phyloP scores from a whole-genome alignment of 192 early-diverging fungal genomes.

The Coemansia sp. region DNA sequence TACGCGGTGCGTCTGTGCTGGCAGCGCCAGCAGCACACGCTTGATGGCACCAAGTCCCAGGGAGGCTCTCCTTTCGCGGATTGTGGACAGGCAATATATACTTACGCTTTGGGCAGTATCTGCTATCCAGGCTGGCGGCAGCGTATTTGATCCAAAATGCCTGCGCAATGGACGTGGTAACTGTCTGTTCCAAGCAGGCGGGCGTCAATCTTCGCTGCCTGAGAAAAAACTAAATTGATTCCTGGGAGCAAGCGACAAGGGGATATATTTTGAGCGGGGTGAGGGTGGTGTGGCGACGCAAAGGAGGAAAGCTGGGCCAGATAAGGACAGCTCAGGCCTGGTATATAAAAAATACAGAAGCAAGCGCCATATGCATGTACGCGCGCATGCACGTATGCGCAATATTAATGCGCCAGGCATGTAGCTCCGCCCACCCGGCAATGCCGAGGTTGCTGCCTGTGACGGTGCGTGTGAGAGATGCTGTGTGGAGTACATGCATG shows the following conservation, averaged over 20 bases:
- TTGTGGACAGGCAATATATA: background rate
- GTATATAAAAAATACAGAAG: constrained; percentile 2
- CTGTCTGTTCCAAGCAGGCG: background rate
- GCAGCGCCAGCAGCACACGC: no score
- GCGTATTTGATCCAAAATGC: background rate
- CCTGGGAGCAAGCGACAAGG: background rate
- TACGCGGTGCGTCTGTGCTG: background rate
- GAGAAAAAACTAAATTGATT: background rate
- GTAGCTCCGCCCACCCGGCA: constrained; percentile 3
- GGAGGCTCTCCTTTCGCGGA: background rate
- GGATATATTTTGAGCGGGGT: background rate
- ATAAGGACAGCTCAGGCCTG: background rate
- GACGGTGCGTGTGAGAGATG: constrained; percentile 1
- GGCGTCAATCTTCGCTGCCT: background rate
- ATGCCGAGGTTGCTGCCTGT: constrained; percentile 5
- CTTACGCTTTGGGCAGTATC: background rate
- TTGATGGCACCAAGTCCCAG: no score
- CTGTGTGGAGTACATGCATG: constrained; percentile 7
- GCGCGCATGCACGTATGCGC: constrained; percentile 8
- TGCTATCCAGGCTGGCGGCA: background rate
- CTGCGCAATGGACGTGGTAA: background rate
- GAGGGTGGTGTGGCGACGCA: background rate
- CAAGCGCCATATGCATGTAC: constrained; percentile 2
- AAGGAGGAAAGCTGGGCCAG: background rate
- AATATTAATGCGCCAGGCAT: constrained; percentile 5